Evolutionary conservation across 164 flowering plant genomes (phyloP).

Genomic region (Santalum album): DNA sequence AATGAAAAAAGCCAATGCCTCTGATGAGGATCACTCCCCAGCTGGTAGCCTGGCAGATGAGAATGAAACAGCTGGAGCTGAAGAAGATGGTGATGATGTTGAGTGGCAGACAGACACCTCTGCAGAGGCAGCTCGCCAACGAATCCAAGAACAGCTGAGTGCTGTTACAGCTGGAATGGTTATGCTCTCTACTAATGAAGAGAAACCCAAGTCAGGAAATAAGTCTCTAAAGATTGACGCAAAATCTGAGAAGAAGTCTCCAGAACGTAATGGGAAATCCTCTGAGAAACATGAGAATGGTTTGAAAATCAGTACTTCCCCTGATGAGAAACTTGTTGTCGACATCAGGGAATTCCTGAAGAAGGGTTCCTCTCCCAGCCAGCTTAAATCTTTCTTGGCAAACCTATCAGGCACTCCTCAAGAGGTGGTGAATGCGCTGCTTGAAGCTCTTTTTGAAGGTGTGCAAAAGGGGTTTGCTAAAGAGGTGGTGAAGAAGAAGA

Average conservation of each 20-base stretch:
- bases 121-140: constrained; percentile 49
- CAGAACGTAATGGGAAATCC: background rate
- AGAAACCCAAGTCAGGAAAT: constrained; percentile 16
- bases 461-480: constrained; percentile 53
- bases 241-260: constrained; percentile 1
- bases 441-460: constrained; percentile 50
- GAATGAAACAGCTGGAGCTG: constrained; percentile 23
- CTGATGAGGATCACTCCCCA: constrained; percentile 43
- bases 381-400: constrained; percentile 26
- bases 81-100: constrained; percentile 39
- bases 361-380: constrained; percentile 32
- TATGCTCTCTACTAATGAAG: constrained; percentile 41
- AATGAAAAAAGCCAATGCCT: constrained; percentile 43
- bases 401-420: constrained; percentile 31
- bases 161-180: constrained; percentile 73
- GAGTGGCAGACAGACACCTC: constrained; percentile 86
- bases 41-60: constrained; percentile 43
- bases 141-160: constrained; percentile 71
- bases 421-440: constrained; percentile 35
- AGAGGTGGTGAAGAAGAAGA: constrained; percentile 50
- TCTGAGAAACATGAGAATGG: background rate
- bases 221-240: background rate
- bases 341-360: constrained; percentile 30
- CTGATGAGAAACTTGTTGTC: constrained; percentile 20
- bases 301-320: background rate